Conservation (phyloP, 257 asterid genomes). For the Solanum pinnatisectum region DNA sequence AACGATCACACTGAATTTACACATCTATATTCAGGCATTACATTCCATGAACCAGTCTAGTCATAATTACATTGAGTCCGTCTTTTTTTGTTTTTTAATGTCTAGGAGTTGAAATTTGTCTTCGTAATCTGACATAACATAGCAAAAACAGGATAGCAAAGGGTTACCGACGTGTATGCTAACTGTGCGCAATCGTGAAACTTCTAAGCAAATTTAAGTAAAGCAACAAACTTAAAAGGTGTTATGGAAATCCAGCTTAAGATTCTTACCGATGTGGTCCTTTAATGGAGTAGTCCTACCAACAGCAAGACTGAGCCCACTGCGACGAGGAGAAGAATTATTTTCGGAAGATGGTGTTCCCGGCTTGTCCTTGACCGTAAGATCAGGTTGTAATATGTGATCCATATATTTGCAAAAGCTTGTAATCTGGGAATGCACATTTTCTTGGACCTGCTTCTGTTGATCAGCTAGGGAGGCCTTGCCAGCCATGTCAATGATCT, state of each 20-base stretch:
- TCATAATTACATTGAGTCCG: not conserved
- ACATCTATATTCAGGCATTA: not conserved
- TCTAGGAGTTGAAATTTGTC: not conserved
- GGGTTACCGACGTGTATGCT: not conserved
- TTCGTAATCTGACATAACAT: not conserved
- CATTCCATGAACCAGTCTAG: not conserved
- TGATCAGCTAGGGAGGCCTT: constrained; percentile 63
- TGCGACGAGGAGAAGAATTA: constrained; percentile 36
- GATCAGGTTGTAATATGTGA: constrained; percentile 55
- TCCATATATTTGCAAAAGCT: constrained; percentile 58
- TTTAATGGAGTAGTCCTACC: constrained; percentile 35
- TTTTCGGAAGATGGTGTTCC: constrained; percentile 25
- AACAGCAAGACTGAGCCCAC: constrained; percentile 82
- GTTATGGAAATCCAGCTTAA: not conserved
- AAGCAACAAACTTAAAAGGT: not conserved
- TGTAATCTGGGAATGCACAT: constrained; percentile 59
- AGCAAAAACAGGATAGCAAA: not conserved
- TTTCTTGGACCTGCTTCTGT: constrained; percentile 85
- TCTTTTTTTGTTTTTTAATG: not conserved
- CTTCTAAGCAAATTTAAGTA: not conserved
- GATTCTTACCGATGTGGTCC: constrained; percentile 35
- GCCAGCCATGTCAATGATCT: constrained; percentile 71
- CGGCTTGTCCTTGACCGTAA: constrained; percentile 6
- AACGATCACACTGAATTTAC: not conserved
- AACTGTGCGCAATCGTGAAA: not conserved